Evolutionary conservation across 1,284 basidiomycete genomes (phyloP).

Genomic region (Afroboletus lepidellus): DNA sequence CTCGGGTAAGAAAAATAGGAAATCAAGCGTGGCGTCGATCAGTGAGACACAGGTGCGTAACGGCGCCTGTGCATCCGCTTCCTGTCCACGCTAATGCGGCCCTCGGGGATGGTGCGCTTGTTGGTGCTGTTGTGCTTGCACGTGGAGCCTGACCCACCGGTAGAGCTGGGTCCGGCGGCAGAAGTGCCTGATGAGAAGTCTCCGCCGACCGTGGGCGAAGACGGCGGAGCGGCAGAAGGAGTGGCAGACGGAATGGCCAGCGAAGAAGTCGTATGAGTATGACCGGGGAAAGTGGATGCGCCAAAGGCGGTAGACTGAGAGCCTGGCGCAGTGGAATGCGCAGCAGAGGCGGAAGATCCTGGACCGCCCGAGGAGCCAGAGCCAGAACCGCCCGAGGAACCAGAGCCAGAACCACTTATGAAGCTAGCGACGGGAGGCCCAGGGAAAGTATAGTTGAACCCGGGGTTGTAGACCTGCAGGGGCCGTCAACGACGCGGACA

Average conservation of each 20-base stretch:
- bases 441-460: constrained; percentile 37
- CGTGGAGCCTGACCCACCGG: constrained; percentile 11
- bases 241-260: neutral
- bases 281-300: too few species aligned
- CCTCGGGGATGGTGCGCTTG: constrained; percentile 12
- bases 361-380: constrained; percentile 13
- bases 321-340: constrained; percentile 1
- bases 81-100: neutral
- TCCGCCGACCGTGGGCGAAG: constrained; percentile 3
- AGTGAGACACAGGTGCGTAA: constrained; percentile 12
- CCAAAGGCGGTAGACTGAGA: too few species aligned
- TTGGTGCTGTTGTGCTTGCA: constrained; percentile 20
- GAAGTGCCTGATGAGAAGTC: neutral
- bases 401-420: constrained; percentile 8
- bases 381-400: constrained; percentile 11
- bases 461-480: constrained; percentile 36
- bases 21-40: neutral
- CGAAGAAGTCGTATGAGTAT: too few species aligned
- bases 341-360: constrained; percentile 1
- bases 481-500: neutral
- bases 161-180: constrained; percentile 7
- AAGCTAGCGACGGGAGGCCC: constrained; percentile 35
- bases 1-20: neutral
- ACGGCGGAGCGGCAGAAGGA: neutral
- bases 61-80: constrained; percentile 26